Evolutionary conservation across 2,329 filamentous ascomycete genomes (phyloP), one percentile per base, ranked within the genome.

Genomic region (Cercospora sp.): DNA sequence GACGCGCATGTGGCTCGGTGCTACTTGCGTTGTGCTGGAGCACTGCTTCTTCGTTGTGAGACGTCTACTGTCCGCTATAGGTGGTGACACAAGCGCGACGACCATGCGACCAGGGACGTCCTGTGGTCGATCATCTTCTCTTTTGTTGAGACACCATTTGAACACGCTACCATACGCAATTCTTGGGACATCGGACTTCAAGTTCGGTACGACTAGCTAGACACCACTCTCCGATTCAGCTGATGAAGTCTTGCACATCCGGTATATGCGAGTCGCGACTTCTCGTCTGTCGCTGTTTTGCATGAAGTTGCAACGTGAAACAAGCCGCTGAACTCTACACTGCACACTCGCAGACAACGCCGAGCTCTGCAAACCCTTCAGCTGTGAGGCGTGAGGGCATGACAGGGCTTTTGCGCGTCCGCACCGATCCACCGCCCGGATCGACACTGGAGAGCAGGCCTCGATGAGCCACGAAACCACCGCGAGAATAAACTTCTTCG

Each of bases 351-450:
- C 28, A 18, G 3, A 18, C 18, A 13, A 28, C 26, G 55, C 30
- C 48, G 20, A 55, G 16, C 28, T 31, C 55, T 33, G 28, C 55
- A 36, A 23, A 36, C 55, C 30, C 23, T 16, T 18, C 55, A 7
- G 18, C n/a, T n/a, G 23, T 7, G 48, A 55, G 23, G 48, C 48
- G 10, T 23, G 48, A 55, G 28, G 28, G 5, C 30, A 36, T 33
- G 30, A 18, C 60, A 58, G 31, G 31, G 31, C 36, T 59, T 18
- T 20, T 28, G 33, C 31, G 9, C 51, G 55, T 64, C 61, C 66
- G 62, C 57, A 65, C 66, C 66, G 66, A 64, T 63, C 66, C 66
- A 59, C 13, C 18, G 26, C 58, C 66, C 66, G 59, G 66, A 68
- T 68, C 66, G 62, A 65, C 66, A 62, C 8, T 20, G 28, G 23